A percentile compares a stretch with the other conserved stretches of the same genome.
Evolutionary conservation across 2,329 filamentous ascomycete genomes (phyloP).

Genomic region (Talaromyces sp.): DNA sequence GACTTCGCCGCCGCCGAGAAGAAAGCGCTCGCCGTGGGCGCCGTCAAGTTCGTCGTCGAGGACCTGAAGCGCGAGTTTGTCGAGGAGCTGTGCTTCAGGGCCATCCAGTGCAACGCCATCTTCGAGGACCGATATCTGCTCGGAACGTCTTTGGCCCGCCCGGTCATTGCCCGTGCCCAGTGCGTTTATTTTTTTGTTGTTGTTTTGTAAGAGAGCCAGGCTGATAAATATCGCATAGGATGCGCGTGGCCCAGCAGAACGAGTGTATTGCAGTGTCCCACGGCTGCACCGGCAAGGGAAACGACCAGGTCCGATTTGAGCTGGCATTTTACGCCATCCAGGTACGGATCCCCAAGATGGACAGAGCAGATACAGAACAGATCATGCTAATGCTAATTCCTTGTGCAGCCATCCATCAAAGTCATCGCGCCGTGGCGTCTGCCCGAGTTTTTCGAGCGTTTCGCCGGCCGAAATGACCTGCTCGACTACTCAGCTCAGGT

Average conservation of each 20-base stretch:
- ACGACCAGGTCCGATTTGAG: conserved; percentile 48
- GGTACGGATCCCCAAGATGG: background rate
- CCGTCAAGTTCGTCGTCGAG: conserved; percentile 58
- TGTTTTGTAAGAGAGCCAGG: background rate
- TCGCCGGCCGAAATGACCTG: conserved; percentile 46
- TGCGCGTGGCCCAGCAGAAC: conserved; percentile 38
- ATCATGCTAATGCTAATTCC: background rate
- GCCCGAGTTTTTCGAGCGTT: conserved; percentile 45
- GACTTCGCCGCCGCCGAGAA: conserved; percentile 68
- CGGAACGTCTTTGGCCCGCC: conserved; percentile 40
- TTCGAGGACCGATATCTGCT: conserved; percentile 56
- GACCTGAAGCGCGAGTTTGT: conserved; percentile 72
- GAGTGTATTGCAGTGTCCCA: conserved; percentile 41
- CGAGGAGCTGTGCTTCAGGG: conserved; percentile 74
- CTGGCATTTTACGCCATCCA: conserved; percentile 47
- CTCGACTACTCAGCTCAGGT: conserved; percentile 46
- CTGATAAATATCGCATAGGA: conserved; percentile 9
- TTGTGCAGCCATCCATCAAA: conserved; percentile 38
- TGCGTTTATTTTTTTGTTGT: background rate
- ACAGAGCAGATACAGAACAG: background rate
- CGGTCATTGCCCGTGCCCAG: conserved; percentile 46
- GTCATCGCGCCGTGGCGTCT: conserved; percentile 48
- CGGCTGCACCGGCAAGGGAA: conserved; percentile 46
- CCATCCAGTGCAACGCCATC: conserved; percentile 65
- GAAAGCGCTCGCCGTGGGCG: conserved; percentile 68